phyloP scores from a whole-genome alignment of 768 basidiomycete genomes.

The Russula sp. region DNA sequence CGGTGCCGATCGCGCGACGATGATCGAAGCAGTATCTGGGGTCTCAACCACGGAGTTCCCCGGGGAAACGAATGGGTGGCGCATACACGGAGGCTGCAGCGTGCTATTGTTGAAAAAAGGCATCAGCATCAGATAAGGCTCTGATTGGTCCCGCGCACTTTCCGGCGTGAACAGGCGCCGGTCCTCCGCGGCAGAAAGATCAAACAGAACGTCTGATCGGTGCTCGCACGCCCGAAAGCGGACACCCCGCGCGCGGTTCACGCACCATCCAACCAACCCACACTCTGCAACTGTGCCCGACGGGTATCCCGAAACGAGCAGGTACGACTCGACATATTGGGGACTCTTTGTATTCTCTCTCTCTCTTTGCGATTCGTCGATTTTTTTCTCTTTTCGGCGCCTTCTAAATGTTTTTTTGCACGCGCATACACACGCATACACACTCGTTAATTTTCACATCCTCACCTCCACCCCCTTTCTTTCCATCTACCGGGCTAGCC shows the following conservation, averaged over 20 bases:
- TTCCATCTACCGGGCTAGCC: not conserved
- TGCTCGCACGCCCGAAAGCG: slow-evolving; percentile 13
- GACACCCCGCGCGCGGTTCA: slow-evolving; percentile 17
- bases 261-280: not conserved
- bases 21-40: slow-evolving; percentile 19
- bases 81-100: slow-evolving; percentile 13
- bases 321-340: slow-evolving; percentile 1
- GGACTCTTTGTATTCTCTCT: not conserved
- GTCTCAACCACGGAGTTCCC: slow-evolving; percentile 10
- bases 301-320: slow-evolving; percentile 10
- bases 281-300: slow-evolving; percentile 3
- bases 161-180: slow-evolving; percentile 14
- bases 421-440: not conserved
- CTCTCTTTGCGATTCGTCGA: not conserved
- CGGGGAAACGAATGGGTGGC: slow-evolving; percentile 3
- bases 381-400: slow-evolving; percentile 1
- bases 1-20: slow-evolving; percentile 20
- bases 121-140: slow-evolving; percentile 21
- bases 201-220: slow-evolving; percentile 23
- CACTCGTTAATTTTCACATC: not conserved
- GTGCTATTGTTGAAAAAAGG: slow-evolving; percentile 10
- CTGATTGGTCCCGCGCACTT: slow-evolving; percentile 18
- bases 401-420: not conserved
- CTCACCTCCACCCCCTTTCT: not conserved
- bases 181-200: slow-evolving; percentile 17